Evolutionary conservation across 2,329 filamentous ascomycete species (phyloP).

Genomic region (Penicillium sp.): DNA sequence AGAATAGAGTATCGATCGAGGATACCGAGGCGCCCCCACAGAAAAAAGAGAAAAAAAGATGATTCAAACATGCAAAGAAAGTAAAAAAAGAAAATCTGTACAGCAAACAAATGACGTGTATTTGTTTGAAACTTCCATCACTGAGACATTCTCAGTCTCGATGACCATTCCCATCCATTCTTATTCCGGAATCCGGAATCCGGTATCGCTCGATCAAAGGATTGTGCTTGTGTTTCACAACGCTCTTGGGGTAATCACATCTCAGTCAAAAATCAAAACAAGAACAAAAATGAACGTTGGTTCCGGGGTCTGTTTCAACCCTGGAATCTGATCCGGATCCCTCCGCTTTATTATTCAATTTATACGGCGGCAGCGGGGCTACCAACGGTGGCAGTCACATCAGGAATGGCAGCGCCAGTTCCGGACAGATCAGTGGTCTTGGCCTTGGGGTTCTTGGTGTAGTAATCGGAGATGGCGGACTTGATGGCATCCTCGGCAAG

Average conservation of each 20-base stretch:
- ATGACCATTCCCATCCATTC: slow-evolving; percentile 1
- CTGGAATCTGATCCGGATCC: neutral
- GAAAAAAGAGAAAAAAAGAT: slow-evolving; percentile 19
- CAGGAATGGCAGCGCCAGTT: slow-evolving; percentile 67
- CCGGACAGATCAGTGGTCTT: slow-evolving; percentile 74
- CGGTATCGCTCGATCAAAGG: slow-evolving; percentile 20
- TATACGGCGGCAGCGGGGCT: slow-evolving; percentile 26
- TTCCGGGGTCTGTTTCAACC: slow-evolving; percentile 8
- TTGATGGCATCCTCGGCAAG: slow-evolving; percentile 91
- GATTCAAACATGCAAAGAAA: slow-evolving; percentile 6
- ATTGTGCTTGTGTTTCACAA: slow-evolving; percentile 19
- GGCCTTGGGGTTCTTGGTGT: slow-evolving; percentile 82
- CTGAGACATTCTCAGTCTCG: neutral
- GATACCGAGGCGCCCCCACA: slow-evolving; percentile 24
- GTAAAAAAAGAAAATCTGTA: slow-evolving; percentile 23
- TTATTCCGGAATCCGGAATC: slow-evolving; percentile 3
- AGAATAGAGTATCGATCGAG: slow-evolving; percentile 23
- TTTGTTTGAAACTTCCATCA: slow-evolving; percentile 19
- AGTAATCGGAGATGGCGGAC: slow-evolving; percentile 86
- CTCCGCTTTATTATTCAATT: slow-evolving; percentile 9
- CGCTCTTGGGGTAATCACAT: slow-evolving; percentile 14
- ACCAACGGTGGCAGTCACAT: slow-evolving; percentile 45
- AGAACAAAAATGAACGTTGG: slow-evolving; percentile 8
- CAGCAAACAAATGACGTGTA: slow-evolving; percentile 26
- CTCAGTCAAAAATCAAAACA: neutral